Evolutionary conservation across 2,329 filamentous ascomycete genomes (phyloP).

Genomic region (Colletotrichum sp.): DNA sequence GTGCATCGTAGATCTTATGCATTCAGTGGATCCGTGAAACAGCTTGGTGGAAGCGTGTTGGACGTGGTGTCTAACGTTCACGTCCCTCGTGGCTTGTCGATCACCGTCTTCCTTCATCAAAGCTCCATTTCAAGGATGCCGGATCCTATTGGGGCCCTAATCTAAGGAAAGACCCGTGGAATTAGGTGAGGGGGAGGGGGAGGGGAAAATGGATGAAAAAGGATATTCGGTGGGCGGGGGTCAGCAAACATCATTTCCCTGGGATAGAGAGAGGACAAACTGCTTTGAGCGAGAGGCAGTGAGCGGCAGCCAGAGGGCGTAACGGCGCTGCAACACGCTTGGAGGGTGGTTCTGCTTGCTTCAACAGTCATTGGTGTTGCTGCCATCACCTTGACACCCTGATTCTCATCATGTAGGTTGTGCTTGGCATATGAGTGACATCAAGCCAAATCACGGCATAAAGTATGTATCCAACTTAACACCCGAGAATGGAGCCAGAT

Average conservation of each 20-base stretch:
- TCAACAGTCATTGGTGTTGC: background rate
- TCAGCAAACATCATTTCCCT: conserved; percentile 19
- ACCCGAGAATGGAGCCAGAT: background rate
- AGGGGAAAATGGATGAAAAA: background rate
- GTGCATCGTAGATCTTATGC: background rate
- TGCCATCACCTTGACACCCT: background rate
- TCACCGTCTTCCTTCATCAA: conserved; percentile 9
- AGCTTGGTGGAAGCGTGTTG: background rate
- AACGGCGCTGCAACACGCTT: background rate
- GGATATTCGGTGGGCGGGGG: conserved; percentile 11
- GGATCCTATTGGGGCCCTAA: background rate
- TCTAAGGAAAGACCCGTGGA: conserved; percentile 8
- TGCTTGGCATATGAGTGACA: background rate
- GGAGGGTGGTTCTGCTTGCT: background rate
- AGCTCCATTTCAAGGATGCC: conserved; percentile 1
- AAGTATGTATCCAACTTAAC: background rate
- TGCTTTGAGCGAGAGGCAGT: background rate
- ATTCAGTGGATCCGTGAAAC: background rate
- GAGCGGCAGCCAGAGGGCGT: background rate
- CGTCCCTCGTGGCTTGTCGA: conserved; percentile 10
- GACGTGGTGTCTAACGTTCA: conserved; percentile 3
- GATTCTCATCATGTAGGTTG: background rate
- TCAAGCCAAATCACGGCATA: background rate
- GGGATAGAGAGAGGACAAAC: background rate
- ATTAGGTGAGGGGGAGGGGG: background rate